phyloP scores from a whole-genome alignment of 139 green algal species.

The Diplosphaera chodatii region DNA sequence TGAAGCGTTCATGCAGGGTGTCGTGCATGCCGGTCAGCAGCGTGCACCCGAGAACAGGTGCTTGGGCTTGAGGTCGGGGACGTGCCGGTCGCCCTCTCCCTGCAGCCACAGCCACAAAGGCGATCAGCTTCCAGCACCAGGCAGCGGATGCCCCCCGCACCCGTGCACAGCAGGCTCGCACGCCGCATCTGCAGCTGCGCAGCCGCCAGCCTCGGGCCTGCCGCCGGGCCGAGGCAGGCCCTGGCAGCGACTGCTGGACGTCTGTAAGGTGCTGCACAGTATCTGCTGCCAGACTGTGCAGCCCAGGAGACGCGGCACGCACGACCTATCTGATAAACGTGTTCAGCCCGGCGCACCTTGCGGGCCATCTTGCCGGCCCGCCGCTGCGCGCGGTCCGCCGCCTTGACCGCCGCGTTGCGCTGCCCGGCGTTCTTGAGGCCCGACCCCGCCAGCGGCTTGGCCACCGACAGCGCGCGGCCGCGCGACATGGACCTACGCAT shows the following conservation, averaged over 20 bases:
- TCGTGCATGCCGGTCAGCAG: neutral
- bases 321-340: too few species aligned
- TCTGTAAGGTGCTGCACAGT: too few species aligned
- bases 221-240: too few species aligned
- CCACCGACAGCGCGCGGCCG: constrained; percentile 56
- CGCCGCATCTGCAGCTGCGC: too few species aligned
- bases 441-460: constrained; percentile 27
- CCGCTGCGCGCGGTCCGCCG: constrained; percentile 75
- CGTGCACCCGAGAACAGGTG: constrained; percentile 79
- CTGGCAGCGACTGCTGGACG: too few species aligned
- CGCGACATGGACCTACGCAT: constrained; percentile 77
- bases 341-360: too few species aligned
- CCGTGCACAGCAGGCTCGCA: too few species aligned
- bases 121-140: too few species aligned
- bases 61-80: constrained; percentile 89
- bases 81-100: constrained; percentile 66
- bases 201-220: too few species aligned
- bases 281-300: too few species aligned
- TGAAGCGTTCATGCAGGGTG: neutral
- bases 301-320: too few species aligned
- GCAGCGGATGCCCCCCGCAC: too few species aligned
- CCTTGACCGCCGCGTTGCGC: constrained; percentile 82
- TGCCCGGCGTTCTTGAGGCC: constrained; percentile 77
- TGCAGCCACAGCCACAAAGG: constrained; percentile 3
- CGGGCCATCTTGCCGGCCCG: constrained; percentile 66